phyloP scores from a whole-genome alignment of 495 filamentous ascomycete species.

The Pseudevernia furfuracea region DNA sequence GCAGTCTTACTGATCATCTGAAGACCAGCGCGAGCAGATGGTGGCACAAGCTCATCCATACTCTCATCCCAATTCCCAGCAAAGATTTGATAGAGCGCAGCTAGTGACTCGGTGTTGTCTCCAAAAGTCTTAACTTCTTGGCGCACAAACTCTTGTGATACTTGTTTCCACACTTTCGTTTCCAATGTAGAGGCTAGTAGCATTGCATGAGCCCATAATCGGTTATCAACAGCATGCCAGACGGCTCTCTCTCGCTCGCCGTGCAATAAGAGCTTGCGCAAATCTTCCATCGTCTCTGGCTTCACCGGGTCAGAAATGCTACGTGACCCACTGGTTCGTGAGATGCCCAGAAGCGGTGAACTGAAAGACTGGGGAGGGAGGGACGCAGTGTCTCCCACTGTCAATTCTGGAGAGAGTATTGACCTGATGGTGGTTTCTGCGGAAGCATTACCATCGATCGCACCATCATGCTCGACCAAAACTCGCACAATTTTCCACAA shows the following conservation, averaged over 20 bases:
- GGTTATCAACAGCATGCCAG: slow-evolving; percentile 88
- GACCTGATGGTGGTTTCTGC: slow-evolving; percentile 66
- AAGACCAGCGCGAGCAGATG: slow-evolving; percentile 82
- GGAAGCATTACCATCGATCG: slow-evolving; percentile 61
- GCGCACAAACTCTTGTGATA: slow-evolving; percentile 87
- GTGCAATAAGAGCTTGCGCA: slow-evolving; percentile 62
- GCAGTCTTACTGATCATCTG: slow-evolving; percentile 73
- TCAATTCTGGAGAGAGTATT: slow-evolving; percentile 60
- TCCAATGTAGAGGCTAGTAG: slow-evolving; percentile 73
- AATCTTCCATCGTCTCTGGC: slow-evolving; percentile 54
- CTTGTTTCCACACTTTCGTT: slow-evolving; percentile 73
- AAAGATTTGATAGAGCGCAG: slow-evolving; percentile 85
- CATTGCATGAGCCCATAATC: slow-evolving; percentile 94
- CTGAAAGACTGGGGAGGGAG: slow-evolving; percentile 31
- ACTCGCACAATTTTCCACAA: slow-evolving; percentile 81
- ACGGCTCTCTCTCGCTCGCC: slow-evolving; percentile 88
- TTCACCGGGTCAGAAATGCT: slow-evolving; percentile 55
- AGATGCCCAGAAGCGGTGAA: slow-evolving; percentile 28
- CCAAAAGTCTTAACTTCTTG: slow-evolving; percentile 78
- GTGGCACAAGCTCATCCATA: slow-evolving; percentile 92
- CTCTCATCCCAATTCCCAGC: slow-evolving; percentile 92
- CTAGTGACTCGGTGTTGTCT: slow-evolving; percentile 72
- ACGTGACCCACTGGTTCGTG: slow-evolving; percentile 28
- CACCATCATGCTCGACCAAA: slow-evolving; percentile 80
- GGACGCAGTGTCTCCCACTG: slow-evolving; percentile 26